A percentile compares a stretch with the other conserved stretches of the same genome.
Evolutionary conservation across 2,329 filamentous ascomycete species (phyloP).

Genomic region (Colletotrichum tofieldiae): DNA sequence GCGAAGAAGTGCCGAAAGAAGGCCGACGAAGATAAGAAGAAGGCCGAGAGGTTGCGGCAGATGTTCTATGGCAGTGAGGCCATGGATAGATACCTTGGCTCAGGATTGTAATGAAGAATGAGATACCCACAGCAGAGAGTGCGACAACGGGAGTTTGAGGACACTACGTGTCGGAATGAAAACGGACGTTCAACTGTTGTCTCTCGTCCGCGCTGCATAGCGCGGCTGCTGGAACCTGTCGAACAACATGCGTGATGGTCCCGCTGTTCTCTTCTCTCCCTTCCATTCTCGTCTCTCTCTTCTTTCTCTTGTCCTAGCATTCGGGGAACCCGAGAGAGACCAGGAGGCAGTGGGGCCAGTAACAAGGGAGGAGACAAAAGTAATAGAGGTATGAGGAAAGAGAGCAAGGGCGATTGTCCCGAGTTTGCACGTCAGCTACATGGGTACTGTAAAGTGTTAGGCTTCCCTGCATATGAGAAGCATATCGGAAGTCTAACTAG

Average conservation of each 20-base stretch:
- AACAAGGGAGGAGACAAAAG: too few species aligned
- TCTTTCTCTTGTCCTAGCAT: too few species aligned
- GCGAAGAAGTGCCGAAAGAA: constrained; percentile 79
- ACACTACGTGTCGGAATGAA: neutral
- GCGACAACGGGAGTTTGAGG: neutral
- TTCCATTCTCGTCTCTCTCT: too few species aligned
- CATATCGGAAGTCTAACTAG: neutral
- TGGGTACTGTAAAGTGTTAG: neutral
- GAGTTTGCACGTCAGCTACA: neutral
- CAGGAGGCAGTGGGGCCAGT: too few species aligned
- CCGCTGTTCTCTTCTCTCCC: too few species aligned
- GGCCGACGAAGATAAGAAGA: constrained; percentile 74
- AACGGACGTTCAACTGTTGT: too few species aligned
- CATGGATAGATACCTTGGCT: constrained; percentile 80
- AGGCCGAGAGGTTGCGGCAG: constrained; percentile 74
- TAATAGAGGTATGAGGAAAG: too few species aligned
- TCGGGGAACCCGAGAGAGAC: too few species aligned
- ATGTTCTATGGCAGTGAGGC: constrained; percentile 85
- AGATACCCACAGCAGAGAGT: constrained; percentile 21
- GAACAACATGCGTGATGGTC: too few species aligned
- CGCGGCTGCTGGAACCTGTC: too few species aligned
- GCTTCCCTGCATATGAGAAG: neutral
- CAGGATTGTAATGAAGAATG: constrained; percentile 20
- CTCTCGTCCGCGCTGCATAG: too few species aligned
- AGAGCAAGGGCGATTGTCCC: too few species aligned